Evolutionary conservation across 2,329 filamentous ascomycete genomes (phyloP).

Genomic region (Diaporthe sp.): DNA sequence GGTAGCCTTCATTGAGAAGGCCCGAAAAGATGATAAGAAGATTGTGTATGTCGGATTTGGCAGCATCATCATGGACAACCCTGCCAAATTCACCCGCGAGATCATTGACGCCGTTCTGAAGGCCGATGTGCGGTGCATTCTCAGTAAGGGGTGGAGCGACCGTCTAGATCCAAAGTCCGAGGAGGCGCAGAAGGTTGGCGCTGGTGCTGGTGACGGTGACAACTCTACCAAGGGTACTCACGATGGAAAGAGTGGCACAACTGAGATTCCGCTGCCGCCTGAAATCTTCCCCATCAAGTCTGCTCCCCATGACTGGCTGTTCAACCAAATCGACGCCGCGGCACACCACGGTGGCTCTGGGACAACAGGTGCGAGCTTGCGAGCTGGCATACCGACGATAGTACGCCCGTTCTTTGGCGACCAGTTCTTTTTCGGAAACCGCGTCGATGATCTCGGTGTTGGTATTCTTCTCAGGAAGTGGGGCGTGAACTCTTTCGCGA

Average conservation of each 20-base stretch:
- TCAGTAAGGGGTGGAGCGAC: slow-evolving; percentile 98
- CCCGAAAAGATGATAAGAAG: slow-evolving; percentile 86
- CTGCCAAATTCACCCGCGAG: slow-evolving; percentile 89
- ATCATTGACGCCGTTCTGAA: slow-evolving; percentile 92
- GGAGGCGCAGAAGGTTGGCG: slow-evolving; percentile 53
- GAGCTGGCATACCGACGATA: slow-evolving; percentile 93
- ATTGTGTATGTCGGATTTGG: slow-evolving; percentile 98
- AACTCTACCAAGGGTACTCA: neutral
- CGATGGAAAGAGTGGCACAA: slow-evolving; percentile 61
- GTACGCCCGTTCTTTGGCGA: slow-evolving; percentile 98
- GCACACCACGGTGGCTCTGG: slow-evolving; percentile 96
- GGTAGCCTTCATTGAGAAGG: slow-evolving; percentile 84
- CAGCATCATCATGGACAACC: slow-evolving; percentile 93
- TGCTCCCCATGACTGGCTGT: slow-evolving; percentile 97
- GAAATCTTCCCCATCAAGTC: slow-evolving; percentile 92
- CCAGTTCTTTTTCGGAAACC: slow-evolving; percentile 93
- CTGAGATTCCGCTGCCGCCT: slow-evolving; percentile 78
- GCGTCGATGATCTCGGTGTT: slow-evolving; percentile 94
- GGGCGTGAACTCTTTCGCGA: slow-evolving; percentile 86
- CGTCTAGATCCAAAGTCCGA: slow-evolving; percentile 57
- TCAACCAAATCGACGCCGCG: slow-evolving; percentile 91
- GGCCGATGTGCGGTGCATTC: slow-evolving; percentile 92
- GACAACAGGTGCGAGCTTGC: slow-evolving; percentile 92
- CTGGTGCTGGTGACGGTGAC: slow-evolving; percentile 65
- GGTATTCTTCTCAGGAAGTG: slow-evolving; percentile 91